These are phyloP conservation scores for Straminergon stramineum DNA, from an alignment of 225 moss, liverwort and hornwort genomes.

Conservation along the genomic window DNA sequence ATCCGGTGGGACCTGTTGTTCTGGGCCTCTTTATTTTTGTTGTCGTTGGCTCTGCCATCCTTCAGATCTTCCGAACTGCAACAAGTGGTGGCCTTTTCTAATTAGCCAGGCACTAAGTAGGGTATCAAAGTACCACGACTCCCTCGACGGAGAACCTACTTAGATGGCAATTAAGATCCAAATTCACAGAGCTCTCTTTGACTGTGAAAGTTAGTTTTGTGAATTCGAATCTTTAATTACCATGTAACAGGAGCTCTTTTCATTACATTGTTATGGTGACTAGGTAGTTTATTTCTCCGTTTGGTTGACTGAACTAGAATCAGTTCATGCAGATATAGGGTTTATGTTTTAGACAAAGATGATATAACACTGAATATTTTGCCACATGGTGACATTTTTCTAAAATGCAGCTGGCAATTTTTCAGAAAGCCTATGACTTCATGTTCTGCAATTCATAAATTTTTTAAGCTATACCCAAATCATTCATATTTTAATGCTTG, in stretches of 20 bases:
- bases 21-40: constrained; percentile 81
- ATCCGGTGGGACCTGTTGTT: constrained; percentile 78
- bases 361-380: not conserved
- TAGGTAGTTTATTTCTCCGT: not conserved
- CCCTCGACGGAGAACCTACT: not conserved
- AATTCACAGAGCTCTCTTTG: not conserved
- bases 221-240: not conserved
- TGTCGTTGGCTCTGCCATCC: constrained; percentile 78
- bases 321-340: not conserved
- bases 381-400: not conserved
- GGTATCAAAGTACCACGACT: not conserved
- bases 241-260: not conserved
- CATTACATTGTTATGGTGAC: not conserved
- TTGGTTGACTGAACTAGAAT: not conserved
- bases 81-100: constrained; percentile 60
- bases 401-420: not conserved
- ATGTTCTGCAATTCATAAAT: not conserved
- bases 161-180: not conserved
- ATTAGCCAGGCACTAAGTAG: not conserved
- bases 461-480: not conserved
- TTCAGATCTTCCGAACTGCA: constrained; percentile 82
- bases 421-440: no score
- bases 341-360: not conserved
- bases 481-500: not conserved
- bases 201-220: not conserved